Evolutionary conservation across 495 filamentous ascomycete species (phyloP).

Genomic region (Hypoxylon subgilvum): DNA sequence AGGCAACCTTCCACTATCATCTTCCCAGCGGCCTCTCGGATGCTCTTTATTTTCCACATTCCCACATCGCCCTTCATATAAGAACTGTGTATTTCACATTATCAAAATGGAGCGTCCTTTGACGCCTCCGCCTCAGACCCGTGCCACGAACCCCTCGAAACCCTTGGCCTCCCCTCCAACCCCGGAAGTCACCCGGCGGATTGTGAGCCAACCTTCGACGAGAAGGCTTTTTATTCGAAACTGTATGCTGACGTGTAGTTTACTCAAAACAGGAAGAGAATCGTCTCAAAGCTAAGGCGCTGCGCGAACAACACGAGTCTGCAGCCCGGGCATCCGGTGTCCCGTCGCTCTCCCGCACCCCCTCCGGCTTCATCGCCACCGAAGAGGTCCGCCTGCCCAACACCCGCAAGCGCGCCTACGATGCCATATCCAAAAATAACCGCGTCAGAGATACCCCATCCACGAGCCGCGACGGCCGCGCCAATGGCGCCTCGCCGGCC

Average conservation of each 20-base stretch:
- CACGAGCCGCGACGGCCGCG: slow-evolving; percentile 71
- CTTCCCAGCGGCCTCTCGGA: too few relatives aligned
- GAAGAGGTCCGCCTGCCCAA: slow-evolving; percentile 46
- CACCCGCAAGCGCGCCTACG: slow-evolving; percentile 59
- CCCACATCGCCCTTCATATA: background rate
- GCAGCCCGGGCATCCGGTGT: slow-evolving; percentile 49
- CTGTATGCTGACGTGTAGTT: too few relatives aligned
- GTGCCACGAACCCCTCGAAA: slow-evolving; percentile 37
- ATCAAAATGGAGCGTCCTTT: slow-evolving; percentile 52
- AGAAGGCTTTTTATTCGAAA: too few relatives aligned
- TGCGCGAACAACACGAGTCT: slow-evolving; percentile 72
- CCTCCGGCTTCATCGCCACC: slow-evolving; percentile 49
- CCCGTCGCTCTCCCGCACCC: slow-evolving; percentile 40
- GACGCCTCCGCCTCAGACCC: slow-evolving; percentile 63
- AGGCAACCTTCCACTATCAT: slow-evolving; percentile 7
- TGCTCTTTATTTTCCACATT: background rate
- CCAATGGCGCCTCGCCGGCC: slow-evolving; percentile 34
- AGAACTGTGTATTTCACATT: too few relatives aligned
- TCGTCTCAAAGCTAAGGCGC: slow-evolving; percentile 88
- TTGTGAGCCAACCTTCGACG: slow-evolving; percentile 55
- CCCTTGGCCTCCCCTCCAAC: slow-evolving; percentile 66
- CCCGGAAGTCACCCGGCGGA: slow-evolving; percentile 73
- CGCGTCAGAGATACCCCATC: slow-evolving; percentile 54
- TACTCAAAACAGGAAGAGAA: slow-evolving; percentile 97
- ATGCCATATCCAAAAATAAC: slow-evolving; percentile 63